Conservation (phyloP, 192 early-diverging fungal species). For the Gaertneriomyces sp. region DNA sequence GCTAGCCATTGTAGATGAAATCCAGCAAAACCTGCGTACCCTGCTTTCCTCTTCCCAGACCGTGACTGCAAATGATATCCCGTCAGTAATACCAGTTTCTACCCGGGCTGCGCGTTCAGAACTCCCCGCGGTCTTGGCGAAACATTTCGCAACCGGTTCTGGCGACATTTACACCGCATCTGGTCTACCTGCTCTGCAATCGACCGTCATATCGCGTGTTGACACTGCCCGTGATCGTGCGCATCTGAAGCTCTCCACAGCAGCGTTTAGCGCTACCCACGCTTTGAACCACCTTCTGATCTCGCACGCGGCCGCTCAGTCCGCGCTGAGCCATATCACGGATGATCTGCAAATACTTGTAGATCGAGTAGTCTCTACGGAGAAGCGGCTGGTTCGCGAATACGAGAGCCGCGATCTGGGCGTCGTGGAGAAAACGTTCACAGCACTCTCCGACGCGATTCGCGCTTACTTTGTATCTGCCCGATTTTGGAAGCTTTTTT, state of each 20-base stretch:
- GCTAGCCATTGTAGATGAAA: conserved; percentile 3
- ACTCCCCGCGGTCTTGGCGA: conserved; percentile 10
- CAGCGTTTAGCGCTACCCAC: conserved; percentile 16
- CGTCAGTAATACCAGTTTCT: conserved; percentile 1
- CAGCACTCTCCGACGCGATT: conserved; percentile 22
- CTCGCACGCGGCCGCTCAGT: neutral
- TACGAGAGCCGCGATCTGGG: conserved; percentile 35
- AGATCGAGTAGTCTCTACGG: conserved; percentile 19
- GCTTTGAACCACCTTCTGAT: conserved; percentile 13
- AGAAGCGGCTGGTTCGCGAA: conserved; percentile 34
- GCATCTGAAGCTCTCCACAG: conserved; percentile 7
- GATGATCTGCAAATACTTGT: conserved; percentile 9
- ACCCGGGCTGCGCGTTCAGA: conserved; percentile 8
- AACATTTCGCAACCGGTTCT: neutral
- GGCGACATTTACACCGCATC: neutral
- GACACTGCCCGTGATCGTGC: conserved; percentile 20
- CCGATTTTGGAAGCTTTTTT: conserved; percentile 30
- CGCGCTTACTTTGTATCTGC: conserved; percentile 28
- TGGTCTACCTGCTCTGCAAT: conserved; percentile 12
- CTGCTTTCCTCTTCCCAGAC: neutral
- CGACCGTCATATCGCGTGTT: conserved; percentile 13
- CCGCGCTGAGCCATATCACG: neutral
- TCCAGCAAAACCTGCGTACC: neutral
- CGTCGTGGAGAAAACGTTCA: conserved; percentile 24
- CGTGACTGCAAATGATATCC: neutral